A percentile compares a stretch with the other conserved stretches of the same genome.
phyloP scores from a whole-genome alignment of 768 basidiomycete species.

The Psilocybe sp. region DNA sequence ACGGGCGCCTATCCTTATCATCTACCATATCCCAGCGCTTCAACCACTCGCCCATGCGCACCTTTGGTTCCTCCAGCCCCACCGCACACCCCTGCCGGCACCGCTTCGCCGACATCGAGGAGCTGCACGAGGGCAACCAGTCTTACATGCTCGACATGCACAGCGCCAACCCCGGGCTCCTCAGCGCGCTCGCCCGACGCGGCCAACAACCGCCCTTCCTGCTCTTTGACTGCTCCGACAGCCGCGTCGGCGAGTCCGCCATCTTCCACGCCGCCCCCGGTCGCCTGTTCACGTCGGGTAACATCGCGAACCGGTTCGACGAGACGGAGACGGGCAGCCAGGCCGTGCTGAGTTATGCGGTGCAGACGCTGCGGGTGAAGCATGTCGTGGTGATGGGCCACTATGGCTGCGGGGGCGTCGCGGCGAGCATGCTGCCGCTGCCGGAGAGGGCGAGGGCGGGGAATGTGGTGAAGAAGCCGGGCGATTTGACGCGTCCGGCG shows the following conservation, averaged over 20 bases:
- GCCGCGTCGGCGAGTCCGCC: slow-evolving; percentile 27
- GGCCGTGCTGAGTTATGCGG: slow-evolving; percentile 26
- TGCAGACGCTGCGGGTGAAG: slow-evolving; percentile 23
- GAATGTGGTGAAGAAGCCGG: slow-evolving; percentile 16
- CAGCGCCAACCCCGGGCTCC: slow-evolving; percentile 17
- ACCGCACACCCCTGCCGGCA: too few relatives aligned
- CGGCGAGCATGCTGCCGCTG: slow-evolving; percentile 21
- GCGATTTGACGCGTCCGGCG: slow-evolving; percentile 9
- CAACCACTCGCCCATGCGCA: too few relatives aligned
- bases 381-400: slow-evolving; percentile 30
- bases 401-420: slow-evolving; percentile 30
- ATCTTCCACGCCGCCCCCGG: slow-evolving; percentile 28
- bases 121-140: slow-evolving; percentile 19
- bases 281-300: slow-evolving; percentile 30
- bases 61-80: too few relatives aligned
- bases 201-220: slow-evolving; percentile 28
- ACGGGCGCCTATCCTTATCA: too few relatives aligned
- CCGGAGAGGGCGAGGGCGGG: slow-evolving; percentile 21
- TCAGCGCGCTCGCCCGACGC: slow-evolving; percentile 14
- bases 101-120: slow-evolving; percentile 4
- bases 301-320: slow-evolving; percentile 30
- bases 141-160: slow-evolving; percentile 20
- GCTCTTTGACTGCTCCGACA: slow-evolving; percentile 31
- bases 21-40: too few relatives aligned
- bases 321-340: slow-evolving; percentile 24